Conservation (phyloP, 495 filamentous ascomycete species). For the Xylaria intraflava region DNA sequence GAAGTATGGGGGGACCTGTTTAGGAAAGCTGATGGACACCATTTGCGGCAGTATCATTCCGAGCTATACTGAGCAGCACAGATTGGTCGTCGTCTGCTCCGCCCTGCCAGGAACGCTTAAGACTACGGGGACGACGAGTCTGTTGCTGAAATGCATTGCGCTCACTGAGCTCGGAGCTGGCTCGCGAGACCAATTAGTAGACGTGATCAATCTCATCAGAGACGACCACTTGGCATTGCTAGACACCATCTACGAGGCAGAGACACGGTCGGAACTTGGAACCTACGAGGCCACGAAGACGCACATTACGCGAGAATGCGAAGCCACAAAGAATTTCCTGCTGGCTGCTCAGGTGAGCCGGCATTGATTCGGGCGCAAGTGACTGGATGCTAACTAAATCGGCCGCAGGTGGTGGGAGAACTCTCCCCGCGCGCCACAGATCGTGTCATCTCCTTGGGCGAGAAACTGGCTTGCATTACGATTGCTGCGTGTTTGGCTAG, state of each 20-base stretch:
- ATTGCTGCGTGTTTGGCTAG: slow-evolving; percentile 29
- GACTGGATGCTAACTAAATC: slow-evolving; percentile 8
- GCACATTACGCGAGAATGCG: slow-evolving; percentile 30
- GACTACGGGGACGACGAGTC: slow-evolving; percentile 29
- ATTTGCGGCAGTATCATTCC: slow-evolving; percentile 35
- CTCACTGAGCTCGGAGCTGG: slow-evolving; percentile 23
- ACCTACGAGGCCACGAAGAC: slow-evolving; percentile 19
- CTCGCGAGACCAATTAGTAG: slow-evolving; percentile 22
- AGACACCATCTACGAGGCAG: slow-evolving; percentile 13
- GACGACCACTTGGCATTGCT: slow-evolving; percentile 28
- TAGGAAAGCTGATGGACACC: slow-evolving; percentile 32
- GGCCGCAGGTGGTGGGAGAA: slow-evolving; percentile 31
- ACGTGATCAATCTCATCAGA: slow-evolving; percentile 28
- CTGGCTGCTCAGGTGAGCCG: slow-evolving; percentile 28
- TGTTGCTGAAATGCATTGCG: slow-evolving; percentile 30
- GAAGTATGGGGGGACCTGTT: slow-evolving; percentile 38
- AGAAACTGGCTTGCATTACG: slow-evolving; percentile 32
- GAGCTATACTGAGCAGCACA: slow-evolving; percentile 22
- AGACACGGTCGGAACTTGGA: background rate
- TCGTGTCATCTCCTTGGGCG: slow-evolving; percentile 32
- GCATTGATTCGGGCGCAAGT: background rate
- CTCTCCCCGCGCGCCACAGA: slow-evolving; percentile 32
- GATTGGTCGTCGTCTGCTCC: slow-evolving; percentile 33
- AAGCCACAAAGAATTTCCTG: slow-evolving; percentile 27
- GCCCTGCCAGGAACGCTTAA: slow-evolving; percentile 27